These are phyloP conservation scores for Isoetes taiwanensis DNA, from an alignment of 75 land plant genomes.

Conservation along the genomic window DNA sequence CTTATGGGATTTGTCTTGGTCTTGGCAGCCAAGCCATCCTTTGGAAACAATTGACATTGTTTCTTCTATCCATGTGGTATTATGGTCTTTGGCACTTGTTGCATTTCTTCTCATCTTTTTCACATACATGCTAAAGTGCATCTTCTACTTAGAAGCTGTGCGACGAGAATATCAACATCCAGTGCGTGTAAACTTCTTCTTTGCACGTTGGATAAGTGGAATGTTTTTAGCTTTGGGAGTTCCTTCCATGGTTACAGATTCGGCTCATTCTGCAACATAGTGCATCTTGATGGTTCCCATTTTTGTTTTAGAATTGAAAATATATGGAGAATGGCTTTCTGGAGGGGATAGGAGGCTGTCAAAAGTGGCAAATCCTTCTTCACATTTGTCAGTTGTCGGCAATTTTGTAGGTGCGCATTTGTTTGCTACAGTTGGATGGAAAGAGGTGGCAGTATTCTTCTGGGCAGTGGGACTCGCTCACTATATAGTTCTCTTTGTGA, in stretches of 20 bases:
- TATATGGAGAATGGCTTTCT: background rate
- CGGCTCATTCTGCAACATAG: background rate
- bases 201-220: conserved; percentile 1
- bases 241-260: background rate
- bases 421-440: background rate
- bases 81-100: background rate
- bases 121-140: background rate
- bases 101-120: background rate
- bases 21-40: conserved; percentile 5
- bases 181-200: conserved; percentile 6
- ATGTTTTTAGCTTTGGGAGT: background rate
- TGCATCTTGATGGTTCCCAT: background rate
- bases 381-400: background rate
- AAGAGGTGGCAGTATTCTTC: background rate
- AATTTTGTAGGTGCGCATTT: background rate
- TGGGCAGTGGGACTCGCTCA: background rate
- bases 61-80: background rate
- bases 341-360: conserved; percentile 6
- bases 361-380: background rate
- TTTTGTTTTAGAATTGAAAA: background rate
- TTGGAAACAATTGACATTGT: background rate
- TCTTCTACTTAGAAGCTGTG: conserved; percentile 8
- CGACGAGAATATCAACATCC: background rate
- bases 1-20: background rate
- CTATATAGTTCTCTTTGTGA: background rate